Base-by-base conservation (phyloP, 2,329 filamentous ascomycete species). In the Talaromyces sp. region DNA sequence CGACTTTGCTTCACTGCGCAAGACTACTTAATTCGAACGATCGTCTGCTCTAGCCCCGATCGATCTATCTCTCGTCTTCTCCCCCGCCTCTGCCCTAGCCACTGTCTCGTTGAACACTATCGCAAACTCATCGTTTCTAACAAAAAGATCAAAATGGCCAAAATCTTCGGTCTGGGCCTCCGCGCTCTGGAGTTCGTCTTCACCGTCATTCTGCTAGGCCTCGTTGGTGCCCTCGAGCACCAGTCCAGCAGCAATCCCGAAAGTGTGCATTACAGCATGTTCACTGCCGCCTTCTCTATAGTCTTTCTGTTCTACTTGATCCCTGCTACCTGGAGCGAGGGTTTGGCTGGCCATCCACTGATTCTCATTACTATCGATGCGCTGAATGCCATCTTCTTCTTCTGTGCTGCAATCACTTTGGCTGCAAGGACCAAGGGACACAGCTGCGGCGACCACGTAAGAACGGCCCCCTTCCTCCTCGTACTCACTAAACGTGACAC, bases 141-240 rank as follows among this genome's bases (percentile, higher is more conserved):
- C 11, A 19, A 11, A 5, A 32, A n/a, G 38, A 29, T 26, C 31
- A 63, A 51, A 50, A 59, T 61, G 62, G 19, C 54, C 1, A 58
- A 41, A 57, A 55, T 60, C 26, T 51, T 61, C 27, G 54, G 54
- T n/a, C 32, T 63, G 1, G 38, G n/a, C 35, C 63, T 64, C 32
- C 61, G 63, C n/a, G 59, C 43, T 9, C 19, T 63, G 38, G 61
- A 64, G 84, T 83, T 87, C 73, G 55, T 86, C 68, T 86, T 81
- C 75, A 78, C 83, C 35, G 70, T 87, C 60, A 78, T 88, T 68
- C 73, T 87, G 69, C 83, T 87, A 77, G 79, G 84, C 13, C 77
- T 88, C 52, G 71, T 86, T 66, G 86, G 84, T 66, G 85, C 87
- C 78, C 86, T 86, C 77, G 85, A 88, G 69, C 77, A 79, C 56